These are phyloP conservation scores for Exserohilum turcica DNA, from an alignment of 2,329 filamentous ascomycete species.

Conservation along the genomic window DNA sequence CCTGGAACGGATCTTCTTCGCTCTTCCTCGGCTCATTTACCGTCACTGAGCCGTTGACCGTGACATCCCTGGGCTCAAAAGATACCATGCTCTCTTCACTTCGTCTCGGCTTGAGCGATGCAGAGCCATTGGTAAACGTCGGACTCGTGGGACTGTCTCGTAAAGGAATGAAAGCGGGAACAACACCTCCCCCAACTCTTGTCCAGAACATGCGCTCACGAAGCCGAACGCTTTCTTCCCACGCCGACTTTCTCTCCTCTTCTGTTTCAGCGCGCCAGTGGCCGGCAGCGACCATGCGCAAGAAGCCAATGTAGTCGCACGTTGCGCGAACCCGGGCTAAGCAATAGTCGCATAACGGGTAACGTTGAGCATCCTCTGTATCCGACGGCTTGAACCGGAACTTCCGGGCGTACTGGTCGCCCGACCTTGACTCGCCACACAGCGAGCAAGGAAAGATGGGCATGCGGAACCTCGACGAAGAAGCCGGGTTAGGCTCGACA, in stretches of 20 bases:
- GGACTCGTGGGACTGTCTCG: slow-evolving; percentile 43
- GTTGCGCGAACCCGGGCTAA: slow-evolving; percentile 81
- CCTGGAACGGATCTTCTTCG: slow-evolving; percentile 44
- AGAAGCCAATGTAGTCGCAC: slow-evolving; percentile 89
- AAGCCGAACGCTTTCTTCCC: slow-evolving; percentile 90
- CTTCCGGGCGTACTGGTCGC: slow-evolving; percentile 72
- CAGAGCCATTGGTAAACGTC: slow-evolving; percentile 31
- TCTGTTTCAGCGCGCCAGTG: slow-evolving; percentile 84
- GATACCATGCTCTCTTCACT: slow-evolving; percentile 39
- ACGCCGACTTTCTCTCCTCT: slow-evolving; percentile 83
- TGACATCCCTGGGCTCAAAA: slow-evolving; percentile 28
- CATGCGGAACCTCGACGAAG: slow-evolving; percentile 58
- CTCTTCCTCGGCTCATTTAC: slow-evolving; percentile 22
- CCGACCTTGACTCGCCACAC: slow-evolving; percentile 81
- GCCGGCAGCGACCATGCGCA: slow-evolving; percentile 89
- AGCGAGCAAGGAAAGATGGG: slow-evolving; percentile 76
- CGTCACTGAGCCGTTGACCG: slow-evolving; percentile 15
- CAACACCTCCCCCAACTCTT: slow-evolving; percentile 85
- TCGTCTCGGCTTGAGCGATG: slow-evolving; percentile 26
- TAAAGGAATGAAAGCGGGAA: slow-evolving; percentile 63
- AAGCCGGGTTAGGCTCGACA: slow-evolving; percentile 72
- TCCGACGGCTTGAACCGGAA: slow-evolving; percentile 91
- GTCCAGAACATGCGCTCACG: slow-evolving; percentile 98
- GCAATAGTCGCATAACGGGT: slow-evolving; percentile 89
- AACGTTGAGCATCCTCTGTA: slow-evolving; percentile 81